These are phyloP conservation scores for Gelatoporia subvermispora DNA, from an alignment of 768 basidiomycete genomes.

Conservation along the genomic window DNA sequence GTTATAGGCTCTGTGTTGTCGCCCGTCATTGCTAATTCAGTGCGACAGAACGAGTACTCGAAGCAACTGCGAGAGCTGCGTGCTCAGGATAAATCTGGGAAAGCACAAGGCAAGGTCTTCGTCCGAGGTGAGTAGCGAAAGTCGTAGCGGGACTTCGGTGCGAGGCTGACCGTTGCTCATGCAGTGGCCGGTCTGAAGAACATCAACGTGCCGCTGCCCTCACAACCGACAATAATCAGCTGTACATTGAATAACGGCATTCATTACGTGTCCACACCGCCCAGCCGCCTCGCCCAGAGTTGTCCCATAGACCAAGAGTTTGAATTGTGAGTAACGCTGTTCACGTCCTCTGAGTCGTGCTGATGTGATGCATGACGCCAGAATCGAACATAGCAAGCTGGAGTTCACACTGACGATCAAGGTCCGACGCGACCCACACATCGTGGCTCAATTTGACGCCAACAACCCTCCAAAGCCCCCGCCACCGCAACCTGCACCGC, in stretches of 20 bases:
- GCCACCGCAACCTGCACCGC: constrained; percentile 34
- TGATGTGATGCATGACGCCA: constrained; percentile 22
- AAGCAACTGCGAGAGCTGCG: constrained; percentile 83
- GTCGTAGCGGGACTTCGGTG: not conserved
- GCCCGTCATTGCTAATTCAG: not conserved
- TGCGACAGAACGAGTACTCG: constrained; percentile 81
- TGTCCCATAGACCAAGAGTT: constrained; percentile 83
- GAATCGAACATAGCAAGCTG: constrained; percentile 90
- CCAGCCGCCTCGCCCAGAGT: constrained; percentile 53
- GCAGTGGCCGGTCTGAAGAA: constrained; percentile 73
- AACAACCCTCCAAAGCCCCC: constrained; percentile 46
- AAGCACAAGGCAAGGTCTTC: constrained; percentile 89
- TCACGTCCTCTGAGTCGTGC: not conserved
- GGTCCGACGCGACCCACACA: constrained; percentile 81
- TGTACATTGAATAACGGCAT: constrained; percentile 96
- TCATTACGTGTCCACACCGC: constrained; percentile 90
- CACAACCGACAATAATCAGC: constrained; percentile 66
- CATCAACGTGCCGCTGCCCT: constrained; percentile 73
- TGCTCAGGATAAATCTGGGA: constrained; percentile 70
- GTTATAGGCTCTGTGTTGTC: constrained; percentile 18
- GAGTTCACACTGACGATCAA: constrained; percentile 92
- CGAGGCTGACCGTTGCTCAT: constrained; percentile 8
- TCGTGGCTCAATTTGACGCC: constrained; percentile 71
- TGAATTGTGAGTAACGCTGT: constrained; percentile 62
- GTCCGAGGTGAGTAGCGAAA: constrained; percentile 63